phyloP scores from a whole-genome alignment of 495 filamentous ascomycete genomes.

The Cudoniella acicularis region DNA sequence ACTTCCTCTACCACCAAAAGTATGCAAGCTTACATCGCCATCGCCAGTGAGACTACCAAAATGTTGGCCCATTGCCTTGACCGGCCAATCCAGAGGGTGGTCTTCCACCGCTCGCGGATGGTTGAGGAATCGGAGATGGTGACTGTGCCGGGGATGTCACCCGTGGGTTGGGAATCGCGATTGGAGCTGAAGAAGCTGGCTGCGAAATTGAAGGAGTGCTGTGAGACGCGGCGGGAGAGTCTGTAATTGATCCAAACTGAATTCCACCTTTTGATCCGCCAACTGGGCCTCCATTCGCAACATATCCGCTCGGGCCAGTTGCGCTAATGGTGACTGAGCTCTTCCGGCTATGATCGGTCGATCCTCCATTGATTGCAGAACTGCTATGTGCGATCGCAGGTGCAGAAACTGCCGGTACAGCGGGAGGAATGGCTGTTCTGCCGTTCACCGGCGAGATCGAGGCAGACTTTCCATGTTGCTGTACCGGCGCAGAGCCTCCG shows the following conservation, averaged over 20 bases:
- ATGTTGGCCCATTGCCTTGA: slow-evolving; percentile 62
- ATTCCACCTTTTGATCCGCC: slow-evolving; percentile 57
- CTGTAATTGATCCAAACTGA: slow-evolving; percentile 73
- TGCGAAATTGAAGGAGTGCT: slow-evolving; percentile 50
- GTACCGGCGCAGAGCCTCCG: slow-evolving; percentile 57
- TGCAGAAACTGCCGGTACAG: slow-evolving; percentile 50
- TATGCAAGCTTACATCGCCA: slow-evolving; percentile 57
- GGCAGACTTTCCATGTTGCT: slow-evolving; percentile 78
- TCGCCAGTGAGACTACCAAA: slow-evolving; percentile 81
- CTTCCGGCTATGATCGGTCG: slow-evolving; percentile 68
- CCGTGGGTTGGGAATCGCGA: slow-evolving; percentile 63
- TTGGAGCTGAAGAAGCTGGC: slow-evolving; percentile 50
- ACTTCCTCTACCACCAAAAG: background rate
- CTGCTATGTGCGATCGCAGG: slow-evolving; percentile 42
- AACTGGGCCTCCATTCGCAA: slow-evolving; percentile 66
- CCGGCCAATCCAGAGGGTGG: slow-evolving; percentile 68
- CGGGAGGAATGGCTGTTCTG: slow-evolving; percentile 68
- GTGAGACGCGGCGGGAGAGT: slow-evolving; percentile 66
- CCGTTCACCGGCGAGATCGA: slow-evolving; percentile 80
- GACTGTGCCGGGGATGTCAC: slow-evolving; percentile 71
- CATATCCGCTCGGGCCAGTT: slow-evolving; percentile 64
- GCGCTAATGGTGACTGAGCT: slow-evolving; percentile 85
- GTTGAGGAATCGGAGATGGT: slow-evolving; percentile 85
- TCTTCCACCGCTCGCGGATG: slow-evolving; percentile 78
- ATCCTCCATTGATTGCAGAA: slow-evolving; percentile 57